These are phyloP conservation scores for Prosopis cineraria DNA, from an alignment of 306 rosid genomes.

Conservation along the genomic window DNA sequence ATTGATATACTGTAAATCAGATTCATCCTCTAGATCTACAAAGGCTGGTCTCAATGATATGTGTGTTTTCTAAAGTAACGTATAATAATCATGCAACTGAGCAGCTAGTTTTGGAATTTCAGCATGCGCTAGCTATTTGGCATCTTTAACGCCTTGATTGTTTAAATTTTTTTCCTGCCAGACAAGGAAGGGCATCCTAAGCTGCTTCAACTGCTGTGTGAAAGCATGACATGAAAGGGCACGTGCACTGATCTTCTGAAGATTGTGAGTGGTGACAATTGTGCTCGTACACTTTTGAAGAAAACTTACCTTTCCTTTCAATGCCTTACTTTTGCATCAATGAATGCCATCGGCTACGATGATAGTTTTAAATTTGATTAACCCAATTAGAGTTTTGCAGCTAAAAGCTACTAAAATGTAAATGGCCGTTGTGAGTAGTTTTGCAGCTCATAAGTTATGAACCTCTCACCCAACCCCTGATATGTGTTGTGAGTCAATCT, in stretches of 20 bases:
- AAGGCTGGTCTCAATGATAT: neutral
- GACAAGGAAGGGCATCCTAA: conserved; percentile 76
- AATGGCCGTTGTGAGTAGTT: neutral
- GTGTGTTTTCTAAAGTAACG: conserved; percentile 12
- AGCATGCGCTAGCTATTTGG: neutral
- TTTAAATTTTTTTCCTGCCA: conserved; percentile 24
- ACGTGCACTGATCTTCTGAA: conserved; percentile 24
- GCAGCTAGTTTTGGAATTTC: neutral
- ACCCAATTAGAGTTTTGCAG: conserved; percentile 4
- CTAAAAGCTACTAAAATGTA: conserved; percentile 15
- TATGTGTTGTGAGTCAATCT: neutral
- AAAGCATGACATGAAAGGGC: conserved; percentile 47
- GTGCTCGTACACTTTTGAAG: conserved; percentile 25
- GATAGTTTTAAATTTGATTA: conserved; percentile 14
- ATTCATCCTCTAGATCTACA: conserved; percentile 36
- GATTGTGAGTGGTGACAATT: conserved; percentile 25
- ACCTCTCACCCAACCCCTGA: neutral
- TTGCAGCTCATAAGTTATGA: neutral
- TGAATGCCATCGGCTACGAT: neutral
- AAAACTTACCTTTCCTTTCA: neutral
- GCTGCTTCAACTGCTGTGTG: conserved; percentile 93
- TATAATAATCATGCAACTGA: neutral
- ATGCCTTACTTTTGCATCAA: neutral
- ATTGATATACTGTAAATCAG: neutral
- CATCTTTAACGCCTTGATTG: conserved; percentile 2